phyloP scores from a whole-genome alignment of 176 grass and related monocot species.

The Olyra latifolia region DNA sequence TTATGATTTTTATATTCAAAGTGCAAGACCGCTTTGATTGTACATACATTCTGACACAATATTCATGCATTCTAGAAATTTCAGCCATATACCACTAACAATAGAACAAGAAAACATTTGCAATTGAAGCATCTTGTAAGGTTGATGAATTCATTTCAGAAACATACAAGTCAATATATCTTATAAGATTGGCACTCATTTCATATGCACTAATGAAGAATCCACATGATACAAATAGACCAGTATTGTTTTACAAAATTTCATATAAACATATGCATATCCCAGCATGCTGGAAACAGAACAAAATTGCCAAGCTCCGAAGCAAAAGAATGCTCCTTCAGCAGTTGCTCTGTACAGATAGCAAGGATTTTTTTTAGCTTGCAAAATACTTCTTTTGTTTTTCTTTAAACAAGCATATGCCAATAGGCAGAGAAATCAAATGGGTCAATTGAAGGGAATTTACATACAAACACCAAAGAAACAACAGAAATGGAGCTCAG shows the following conservation, averaged over 20 bases:
- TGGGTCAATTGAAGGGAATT: slow-evolving; percentile 23
- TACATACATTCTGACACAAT: too few relatives aligned
- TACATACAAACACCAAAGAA: slow-evolving; percentile 26
- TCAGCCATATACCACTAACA: too few relatives aligned
- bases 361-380: neutral
- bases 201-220: too few relatives aligned
- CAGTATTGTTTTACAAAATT: neutral
- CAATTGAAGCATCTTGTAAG: too few relatives aligned
- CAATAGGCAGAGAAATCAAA: slow-evolving; percentile 26
- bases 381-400: neutral
- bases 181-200: too few relatives aligned
- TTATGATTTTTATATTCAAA: too few relatives aligned
- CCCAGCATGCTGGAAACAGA: neutral
- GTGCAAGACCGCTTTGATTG: too few relatives aligned
- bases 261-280: neutral
- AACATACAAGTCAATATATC: too few relatives aligned
- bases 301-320: slow-evolving; percentile 7
- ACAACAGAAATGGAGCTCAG: slow-evolving; percentile 18
- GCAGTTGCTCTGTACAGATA: slow-evolving; percentile 11
- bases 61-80: too few relatives aligned
- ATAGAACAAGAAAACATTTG: too few relatives aligned
- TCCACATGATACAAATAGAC: too few relatives aligned
- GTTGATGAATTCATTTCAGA: too few relatives aligned
- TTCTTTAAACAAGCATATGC: slow-evolving; percentile 28
- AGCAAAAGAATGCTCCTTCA: slow-evolving; percentile 1